phyloP scores from a whole-genome alignment of 2,329 filamentous ascomycete genomes.

The Colletotrichum costaricense region DNA sequence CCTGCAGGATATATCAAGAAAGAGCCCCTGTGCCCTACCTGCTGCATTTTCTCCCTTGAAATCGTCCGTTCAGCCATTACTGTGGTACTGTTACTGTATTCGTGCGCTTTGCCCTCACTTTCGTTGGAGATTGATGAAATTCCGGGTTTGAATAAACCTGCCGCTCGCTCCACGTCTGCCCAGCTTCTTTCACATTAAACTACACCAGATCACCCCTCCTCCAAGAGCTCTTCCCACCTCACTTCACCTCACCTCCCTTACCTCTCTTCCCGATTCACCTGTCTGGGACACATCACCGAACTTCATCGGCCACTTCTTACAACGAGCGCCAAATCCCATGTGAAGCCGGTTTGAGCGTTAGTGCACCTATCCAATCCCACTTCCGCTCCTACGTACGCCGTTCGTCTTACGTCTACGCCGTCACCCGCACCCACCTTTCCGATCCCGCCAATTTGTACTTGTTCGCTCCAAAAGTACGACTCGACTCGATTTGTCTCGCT shows the following conservation, averaged over 20 bases:
- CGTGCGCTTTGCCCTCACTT: slow-evolving; percentile 9
- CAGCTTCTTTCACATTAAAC: slow-evolving; percentile 3
- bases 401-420: slow-evolving; percentile 15
- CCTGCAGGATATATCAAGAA: slow-evolving; percentile 31
- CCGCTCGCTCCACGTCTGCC: slow-evolving; percentile 16
- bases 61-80: not conserved
- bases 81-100: not conserved
- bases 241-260: too few relatives aligned
- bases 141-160: slow-evolving; percentile 19
- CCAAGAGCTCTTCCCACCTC: not conserved
- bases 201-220: not conserved
- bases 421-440: slow-evolving; percentile 16
- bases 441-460: not conserved
- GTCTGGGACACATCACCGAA: not conserved
- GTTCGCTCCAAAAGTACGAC: not conserved
- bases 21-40: slow-evolving; percentile 24
- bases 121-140: slow-evolving; percentile 29
- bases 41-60: not conserved
- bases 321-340: slow-evolving; percentile 21
- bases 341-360: slow-evolving; percentile 18
- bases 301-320: slow-evolving; percentile 15
- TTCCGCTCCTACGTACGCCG: slow-evolving; percentile 12
- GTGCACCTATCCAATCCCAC: slow-evolving; percentile 23
- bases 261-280: not conserved
- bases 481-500: slow-evolving; percentile 4